These are phyloP conservation scores for Talaromyces verruculosus DNA, from an alignment of 2,329 filamentous ascomycete genomes.

Conservation along the genomic window DNA sequence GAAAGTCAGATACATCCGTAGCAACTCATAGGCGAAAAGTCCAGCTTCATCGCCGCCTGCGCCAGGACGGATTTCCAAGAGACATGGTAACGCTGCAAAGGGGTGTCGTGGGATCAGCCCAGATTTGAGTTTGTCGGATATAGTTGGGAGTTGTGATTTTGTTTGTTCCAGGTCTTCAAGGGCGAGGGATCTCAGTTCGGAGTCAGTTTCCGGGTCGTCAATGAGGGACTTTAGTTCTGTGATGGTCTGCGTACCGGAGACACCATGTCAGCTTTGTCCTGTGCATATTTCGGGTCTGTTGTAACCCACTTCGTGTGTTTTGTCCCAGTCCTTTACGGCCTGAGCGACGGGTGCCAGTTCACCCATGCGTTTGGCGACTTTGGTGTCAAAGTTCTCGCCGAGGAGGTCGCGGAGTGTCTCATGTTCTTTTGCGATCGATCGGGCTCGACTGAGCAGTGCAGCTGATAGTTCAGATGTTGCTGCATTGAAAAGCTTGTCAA, in stretches of 20 bases:
- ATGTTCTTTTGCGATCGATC: constrained; percentile 57
- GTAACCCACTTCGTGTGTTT: constrained; percentile 54
- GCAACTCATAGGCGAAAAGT: constrained; percentile 81
- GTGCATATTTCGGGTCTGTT: neutral
- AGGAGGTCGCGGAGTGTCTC: constrained; percentile 53
- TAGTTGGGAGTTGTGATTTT: constrained; percentile 58
- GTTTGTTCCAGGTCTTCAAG: constrained; percentile 70
- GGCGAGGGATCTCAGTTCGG: constrained; percentile 60
- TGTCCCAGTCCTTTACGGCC: constrained; percentile 58
- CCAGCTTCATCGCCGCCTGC: constrained; percentile 89
- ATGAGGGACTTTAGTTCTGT: constrained; percentile 74
- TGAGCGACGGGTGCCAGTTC: constrained; percentile 55
- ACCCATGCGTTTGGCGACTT: constrained; percentile 58
- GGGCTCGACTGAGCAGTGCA: constrained; percentile 57
- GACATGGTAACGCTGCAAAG: constrained; percentile 83
- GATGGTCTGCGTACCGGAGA: constrained; percentile 46
- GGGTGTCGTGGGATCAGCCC: constrained; percentile 84
- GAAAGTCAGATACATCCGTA: constrained; percentile 85
- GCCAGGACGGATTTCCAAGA: constrained; percentile 88
- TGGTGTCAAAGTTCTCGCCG: constrained; percentile 55
- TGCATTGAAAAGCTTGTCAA: constrained; percentile 22
- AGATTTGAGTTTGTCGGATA: constrained; percentile 69
- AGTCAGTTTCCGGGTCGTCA: constrained; percentile 62
- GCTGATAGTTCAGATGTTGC: constrained; percentile 49
- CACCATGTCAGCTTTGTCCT: constrained; percentile 15